These are phyloP conservation scores for Lagenaria siceraria DNA, from an alignment of 306 rosid genomes.

Conservation along the genomic window DNA sequence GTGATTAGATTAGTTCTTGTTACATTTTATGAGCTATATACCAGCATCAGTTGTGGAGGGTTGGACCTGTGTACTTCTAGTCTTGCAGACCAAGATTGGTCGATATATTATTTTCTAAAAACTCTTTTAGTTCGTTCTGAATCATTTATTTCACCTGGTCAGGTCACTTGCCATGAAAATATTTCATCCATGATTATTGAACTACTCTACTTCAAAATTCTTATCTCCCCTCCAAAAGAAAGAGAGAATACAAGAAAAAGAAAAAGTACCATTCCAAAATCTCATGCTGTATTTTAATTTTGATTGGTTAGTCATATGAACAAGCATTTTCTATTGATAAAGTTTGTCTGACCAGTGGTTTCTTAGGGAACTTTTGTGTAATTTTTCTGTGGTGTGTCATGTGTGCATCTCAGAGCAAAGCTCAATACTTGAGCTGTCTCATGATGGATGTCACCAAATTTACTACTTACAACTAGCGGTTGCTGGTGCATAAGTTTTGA, in stretches of 20 bases:
- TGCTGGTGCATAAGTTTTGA: neutral
- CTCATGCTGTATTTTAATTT: neutral
- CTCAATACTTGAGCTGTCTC: neutral
- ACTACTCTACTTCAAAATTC: neutral
- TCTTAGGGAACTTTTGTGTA: neutral
- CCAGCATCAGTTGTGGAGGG: neutral
- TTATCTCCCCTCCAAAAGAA: neutral
- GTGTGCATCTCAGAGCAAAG: neutral
- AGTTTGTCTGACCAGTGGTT: neutral
- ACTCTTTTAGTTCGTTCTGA: neutral
- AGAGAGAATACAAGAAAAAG: neutral
- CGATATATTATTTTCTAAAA: neutral
- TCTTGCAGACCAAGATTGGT: neutral
- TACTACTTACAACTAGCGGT: neutral
- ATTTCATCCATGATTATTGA: neutral
- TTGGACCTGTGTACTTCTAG: neutral
- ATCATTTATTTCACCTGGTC: neutral
- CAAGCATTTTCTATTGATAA: neutral
- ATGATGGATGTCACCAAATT: neutral
- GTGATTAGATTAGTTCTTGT: neutral
- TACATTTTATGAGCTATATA: neutral
- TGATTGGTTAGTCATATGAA: neutral
- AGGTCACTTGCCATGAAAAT: neutral
- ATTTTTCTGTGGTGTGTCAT: neutral
- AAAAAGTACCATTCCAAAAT: neutral